phyloP scores from a whole-genome alignment of 768 basidiomycete genomes.

The Xanthoconium purpureum region DNA sequence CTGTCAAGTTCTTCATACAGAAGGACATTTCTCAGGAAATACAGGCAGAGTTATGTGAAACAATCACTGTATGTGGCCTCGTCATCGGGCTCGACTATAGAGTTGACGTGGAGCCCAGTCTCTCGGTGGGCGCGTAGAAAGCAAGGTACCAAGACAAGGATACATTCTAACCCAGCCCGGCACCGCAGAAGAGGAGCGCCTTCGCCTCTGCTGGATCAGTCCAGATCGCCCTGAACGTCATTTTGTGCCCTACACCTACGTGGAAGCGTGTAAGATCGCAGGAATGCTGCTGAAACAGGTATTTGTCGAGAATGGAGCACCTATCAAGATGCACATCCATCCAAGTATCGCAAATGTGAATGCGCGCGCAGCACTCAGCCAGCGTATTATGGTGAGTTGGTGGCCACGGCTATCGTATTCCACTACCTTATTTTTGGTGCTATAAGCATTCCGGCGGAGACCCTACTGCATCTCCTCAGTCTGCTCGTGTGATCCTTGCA shows the following conservation, averaged over 20 bases:
- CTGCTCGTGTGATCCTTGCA: slow-evolving; percentile 73
- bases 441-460: slow-evolving; percentile 78
- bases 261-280: slow-evolving; percentile 81
- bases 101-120: slow-evolving; percentile 39
- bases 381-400: slow-evolving; percentile 62
- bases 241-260: slow-evolving; percentile 79
- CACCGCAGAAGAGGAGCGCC: slow-evolving; percentile 69
- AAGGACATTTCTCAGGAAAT: slow-evolving; percentile 68
- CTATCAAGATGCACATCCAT: slow-evolving; percentile 79
- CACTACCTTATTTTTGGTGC: not conserved
- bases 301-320: slow-evolving; percentile 60
- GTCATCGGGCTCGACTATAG: not conserved
- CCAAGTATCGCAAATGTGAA: slow-evolving; percentile 77
- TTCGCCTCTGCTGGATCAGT: slow-evolving; percentile 70
- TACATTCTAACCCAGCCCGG: slow-evolving; percentile 69
- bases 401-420: slow-evolving; percentile 1
- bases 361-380: slow-evolving; percentile 60
- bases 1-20: slow-evolving; percentile 83
- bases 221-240: slow-evolving; percentile 68
- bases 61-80: slow-evolving; percentile 52
- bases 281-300: slow-evolving; percentile 74
- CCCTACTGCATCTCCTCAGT: slow-evolving; percentile 64
- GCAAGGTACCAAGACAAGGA: slow-evolving; percentile 74
- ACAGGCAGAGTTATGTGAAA: slow-evolving; percentile 71
- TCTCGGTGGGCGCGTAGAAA: slow-evolving; percentile 73